Evolutionary conservation across 805 yeast genomes (phyloP), one percentile per base, ranked within the genome.

Genomic region (Danielozyma ontarioensis): DNA sequence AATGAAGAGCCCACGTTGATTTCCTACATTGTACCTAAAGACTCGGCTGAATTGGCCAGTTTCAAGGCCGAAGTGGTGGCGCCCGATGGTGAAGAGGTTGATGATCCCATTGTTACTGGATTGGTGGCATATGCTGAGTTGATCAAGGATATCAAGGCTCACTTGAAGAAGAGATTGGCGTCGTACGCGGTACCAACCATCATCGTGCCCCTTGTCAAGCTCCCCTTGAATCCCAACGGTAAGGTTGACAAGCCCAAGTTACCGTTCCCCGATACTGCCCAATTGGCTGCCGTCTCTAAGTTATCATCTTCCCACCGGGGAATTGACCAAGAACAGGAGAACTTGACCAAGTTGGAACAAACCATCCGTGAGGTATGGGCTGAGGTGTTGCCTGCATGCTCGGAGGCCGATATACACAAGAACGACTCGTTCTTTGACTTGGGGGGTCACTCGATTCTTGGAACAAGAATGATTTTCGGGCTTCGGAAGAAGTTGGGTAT

Each of bases 161-260:
- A 81, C 53, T 74, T 93, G 61, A 86, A 86, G 63, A 86, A 81
- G 51, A 81, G 95, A 62, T 72, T 93, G 37, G 97, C 98, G 0
- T 72, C 83, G 11, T 93, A 93, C 57, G 96, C 98, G 13, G 81
- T 93, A 29, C 99, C 99, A 28, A 74, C 96, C 1, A 69, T 90
- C 23, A 80, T 93, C 50, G 90, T 93, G 31, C 97, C 97, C 12
- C 70, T 94, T 66, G 70, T 74, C 17, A 80, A 78, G 49, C 64
- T 93, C 54, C 98, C 98, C 17, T 70, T 93, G 61, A 93, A 93
- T 62, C 99, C 99, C 39, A 93, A 93, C 57, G 99, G 99, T 48
- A 93, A 93, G 62, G 87, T 93, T 37, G 99, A 93, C 65, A 93
- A 93, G 66, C 97, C 97, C 24, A 88, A 90, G 51, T 68, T 93